Percentiles rank a stretch among this genome's conserved stretches.
Evolutionary conservation across 768 basidiomycete genomes (phyloP).

Genomic region (Pisolithus albus): DNA sequence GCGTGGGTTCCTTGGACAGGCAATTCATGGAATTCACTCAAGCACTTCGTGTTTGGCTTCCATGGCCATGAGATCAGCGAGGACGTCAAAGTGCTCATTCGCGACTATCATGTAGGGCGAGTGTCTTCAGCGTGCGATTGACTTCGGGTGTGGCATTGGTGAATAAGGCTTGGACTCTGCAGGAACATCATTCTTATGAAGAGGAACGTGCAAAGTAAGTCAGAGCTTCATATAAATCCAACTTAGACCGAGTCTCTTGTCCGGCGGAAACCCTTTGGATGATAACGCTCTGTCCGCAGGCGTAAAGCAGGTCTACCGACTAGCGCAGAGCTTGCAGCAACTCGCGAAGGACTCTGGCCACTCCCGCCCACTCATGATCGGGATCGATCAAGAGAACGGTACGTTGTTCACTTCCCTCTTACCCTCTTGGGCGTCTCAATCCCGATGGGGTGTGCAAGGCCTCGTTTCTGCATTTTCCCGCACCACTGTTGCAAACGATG

Average conservation of each 20-base stretch:
- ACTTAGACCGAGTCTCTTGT: background rate
- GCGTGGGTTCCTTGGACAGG: background rate
- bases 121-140: constrained; percentile 1
- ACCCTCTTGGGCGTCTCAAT: background rate
- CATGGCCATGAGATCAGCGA: constrained; percentile 48
- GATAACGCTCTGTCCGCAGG: constrained; percentile 29
- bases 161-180: background rate
- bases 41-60: constrained; percentile 73
- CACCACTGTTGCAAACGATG: constrained; percentile 25
- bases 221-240: no score
- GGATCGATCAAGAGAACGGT: constrained; percentile 75
- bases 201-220: constrained; percentile 51
- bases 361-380: constrained; percentile 50
- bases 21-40: background rate
- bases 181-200: constrained; percentile 63
- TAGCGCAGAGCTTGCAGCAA: constrained; percentile 46
- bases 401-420: background rate
- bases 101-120: constrained; percentile 55
- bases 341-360: constrained; percentile 56
- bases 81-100: constrained; percentile 50
- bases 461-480: constrained; percentile 46
- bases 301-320: constrained; percentile 40
- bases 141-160: background rate
- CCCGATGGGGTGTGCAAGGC: constrained; percentile 31
- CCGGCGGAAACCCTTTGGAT: background rate